phyloP scores from a whole-genome alignment of 805 yeast species.

The Scheffersomyces ergatensis region DNA sequence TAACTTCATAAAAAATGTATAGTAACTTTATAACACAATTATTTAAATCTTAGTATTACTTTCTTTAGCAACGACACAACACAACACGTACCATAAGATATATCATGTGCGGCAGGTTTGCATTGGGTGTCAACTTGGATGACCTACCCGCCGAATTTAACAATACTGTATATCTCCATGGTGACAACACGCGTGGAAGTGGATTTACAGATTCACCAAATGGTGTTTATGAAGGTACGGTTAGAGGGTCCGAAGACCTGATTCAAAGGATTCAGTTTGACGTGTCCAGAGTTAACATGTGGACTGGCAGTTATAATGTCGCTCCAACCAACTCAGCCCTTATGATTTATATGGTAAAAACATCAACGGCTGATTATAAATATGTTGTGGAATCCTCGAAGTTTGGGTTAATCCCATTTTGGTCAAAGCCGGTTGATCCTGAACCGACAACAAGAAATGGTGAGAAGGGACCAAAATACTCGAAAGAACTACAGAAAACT shows the following conservation, averaged over 20 bases:
- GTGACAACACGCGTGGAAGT: conserved; percentile 11
- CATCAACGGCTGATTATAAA: conserved; percentile 4
- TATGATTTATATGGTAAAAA: conserved; percentile 20
- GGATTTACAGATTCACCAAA: conserved; percentile 14
- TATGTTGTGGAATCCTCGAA: conserved; percentile 53
- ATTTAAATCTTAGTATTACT: too few species aligned
- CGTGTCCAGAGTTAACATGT: background rate
- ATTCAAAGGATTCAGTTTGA: conserved; percentile 1
- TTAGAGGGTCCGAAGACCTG: background rate
- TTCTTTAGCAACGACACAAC: too few species aligned
- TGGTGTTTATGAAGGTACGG: conserved; percentile 6
- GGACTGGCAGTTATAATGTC: conserved; percentile 49
- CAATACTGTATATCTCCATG: conserved; percentile 15
- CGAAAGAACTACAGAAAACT: conserved; percentile 29
- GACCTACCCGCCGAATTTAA: conserved; percentile 28
- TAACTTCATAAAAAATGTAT: too few species aligned
- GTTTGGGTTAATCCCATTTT: conserved; percentile 78
- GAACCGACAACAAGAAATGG: conserved; percentile 18
- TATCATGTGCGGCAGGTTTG: conserved; percentile 64
- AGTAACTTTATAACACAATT: too few species aligned
- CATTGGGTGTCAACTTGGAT: conserved; percentile 35
- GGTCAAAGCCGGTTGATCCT: conserved; percentile 49
- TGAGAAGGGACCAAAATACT: conserved; percentile 16
- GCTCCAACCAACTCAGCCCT: conserved; percentile 60
- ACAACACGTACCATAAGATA: background rate